Evolutionary conservation across 2,329 filamentous ascomycete genomes (phyloP), one percentile per base, ranked within the genome.

Genomic region (Penicillium griseofulvum): DNA sequence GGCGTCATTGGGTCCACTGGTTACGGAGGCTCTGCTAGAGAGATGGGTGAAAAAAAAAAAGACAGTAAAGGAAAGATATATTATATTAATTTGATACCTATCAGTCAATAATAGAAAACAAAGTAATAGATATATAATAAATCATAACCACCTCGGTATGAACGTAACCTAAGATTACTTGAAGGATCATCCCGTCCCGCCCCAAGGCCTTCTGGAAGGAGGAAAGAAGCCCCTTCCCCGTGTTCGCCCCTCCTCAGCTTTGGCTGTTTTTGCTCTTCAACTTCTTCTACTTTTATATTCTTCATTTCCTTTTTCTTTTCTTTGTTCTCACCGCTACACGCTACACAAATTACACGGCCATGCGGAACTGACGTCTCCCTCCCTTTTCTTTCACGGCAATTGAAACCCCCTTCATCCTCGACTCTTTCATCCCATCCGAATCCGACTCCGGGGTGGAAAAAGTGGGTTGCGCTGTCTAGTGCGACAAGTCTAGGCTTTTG

Each of bases 111-210:
- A 28, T 28, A 9, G 26, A 1, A 28, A 28, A 28, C 9, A 28
- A 28, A 28, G 7, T 28, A 28, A 28, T n/a, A 22, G 22, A 22
- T 22, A 22, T 22, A 22, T 28, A 28, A 4, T 8, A 28, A 28
- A 28, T 8, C 26, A 28, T 28, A 28, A 28, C 26, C 5, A 6
- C 22, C 22, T 22, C 22, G 22, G 2, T 3, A 2, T 22, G 22
- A 4, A 22, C 22, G 22, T 22, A 22, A 22, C 22, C 22, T 22
- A 37, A 49, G 48, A 51, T 55, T 52, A 54, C 47, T 36, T 46
- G 58, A 57, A 57, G 50, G 59, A 64, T 62, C 60, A 61, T 64
- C 62, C 60, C 60, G 60, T 61, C 58, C 60, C 60, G 60, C 58
- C 56, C 60, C 50, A 54, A 54, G 54, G 49, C 56, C 62, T 64